phyloP scores from a whole-genome alignment of 2,329 filamentous ascomycete genomes.

The Cyphellophora europaea region DNA sequence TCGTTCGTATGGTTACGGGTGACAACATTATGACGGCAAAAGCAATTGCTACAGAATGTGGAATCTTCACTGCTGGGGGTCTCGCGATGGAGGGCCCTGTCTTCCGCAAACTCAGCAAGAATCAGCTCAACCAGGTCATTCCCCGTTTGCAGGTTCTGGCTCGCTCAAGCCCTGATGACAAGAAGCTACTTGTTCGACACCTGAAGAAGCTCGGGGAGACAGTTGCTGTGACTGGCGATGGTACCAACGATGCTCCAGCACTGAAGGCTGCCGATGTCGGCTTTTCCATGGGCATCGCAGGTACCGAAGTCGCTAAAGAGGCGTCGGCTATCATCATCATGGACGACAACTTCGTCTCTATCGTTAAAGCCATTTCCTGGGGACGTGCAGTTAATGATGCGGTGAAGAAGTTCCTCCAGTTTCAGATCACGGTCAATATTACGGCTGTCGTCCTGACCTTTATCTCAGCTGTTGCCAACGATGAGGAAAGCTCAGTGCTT shows the following conservation, averaged over 20 bases:
- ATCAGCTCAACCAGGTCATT: conserved; percentile 58
- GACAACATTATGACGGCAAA: conserved; percentile 73
- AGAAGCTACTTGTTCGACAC: conserved; percentile 61
- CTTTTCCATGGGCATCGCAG: conserved; percentile 78
- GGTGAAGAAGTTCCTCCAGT: conserved; percentile 63
- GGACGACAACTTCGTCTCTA: conserved; percentile 83
- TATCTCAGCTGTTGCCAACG: conserved; percentile 47
- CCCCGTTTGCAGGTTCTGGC: conserved; percentile 63
- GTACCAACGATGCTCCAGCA: conserved; percentile 74
- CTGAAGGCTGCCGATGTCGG: conserved; percentile 72
- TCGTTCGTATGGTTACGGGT: conserved; percentile 77
- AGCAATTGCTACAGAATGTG: conserved; percentile 70
- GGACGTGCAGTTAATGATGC: conserved; percentile 69
- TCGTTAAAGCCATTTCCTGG: conserved; percentile 75
- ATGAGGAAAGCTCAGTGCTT: conserved; percentile 48
- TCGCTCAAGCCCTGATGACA: conserved; percentile 66
- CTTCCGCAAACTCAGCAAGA: conserved; percentile 62
- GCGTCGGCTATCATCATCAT: conserved; percentile 78
- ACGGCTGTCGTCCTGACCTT: conserved; percentile 56
- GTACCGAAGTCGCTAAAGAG: conserved; percentile 77
- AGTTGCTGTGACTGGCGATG: conserved; percentile 74
- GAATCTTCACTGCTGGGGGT: conserved; percentile 59
- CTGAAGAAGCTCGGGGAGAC: conserved; percentile 66
- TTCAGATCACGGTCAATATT: conserved; percentile 54
- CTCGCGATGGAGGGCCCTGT: conserved; percentile 69